Base-by-base conservation (phyloP, 352 stramenopile genomes). In the Globisporangium orthogonon region DNA sequence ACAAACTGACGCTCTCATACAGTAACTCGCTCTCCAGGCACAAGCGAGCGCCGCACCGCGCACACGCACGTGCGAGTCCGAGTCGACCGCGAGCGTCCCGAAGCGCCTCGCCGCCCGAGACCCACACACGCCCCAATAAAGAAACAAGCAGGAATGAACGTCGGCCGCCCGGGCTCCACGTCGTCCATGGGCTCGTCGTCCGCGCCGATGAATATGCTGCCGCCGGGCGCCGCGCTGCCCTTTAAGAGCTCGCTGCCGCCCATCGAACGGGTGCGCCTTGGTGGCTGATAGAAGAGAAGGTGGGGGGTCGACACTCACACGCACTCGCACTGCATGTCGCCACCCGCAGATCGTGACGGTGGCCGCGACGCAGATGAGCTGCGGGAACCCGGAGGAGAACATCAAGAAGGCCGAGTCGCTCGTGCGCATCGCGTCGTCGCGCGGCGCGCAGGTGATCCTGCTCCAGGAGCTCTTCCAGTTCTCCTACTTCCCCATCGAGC, bases 381-480 rank as follows among this genome's bases (percentile, higher is more conserved):
- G 82, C 49, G 73, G 81, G 15, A 91, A 88, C 63, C 79, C 76
- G 14, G 81, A 94, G 53, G 81, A 95, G 51, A 97, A 97, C 59
- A 91, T 96, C 61, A 93, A 91, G 58, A 94, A 94, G 58, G 87
- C 87, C 18, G 87, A 96, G 73, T 89, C 75, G 49, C 74, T 97
- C 46, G 78, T 97, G 56, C 86, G 89, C 54, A 91, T 93, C 45
- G 89, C 89, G 48, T 90, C 86, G 35, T 89, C 80, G 13, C 85
- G 86, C 56, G 88, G 86, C 28, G 86, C 88, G 37, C 83, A 96
- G 59, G 81, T 97, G 40, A 91, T 97, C 60, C 62, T 97, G 52
- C 68, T 97, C 44, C 90, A 97, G 66, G 90, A 97, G 58, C 65
- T 97, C 2, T 97, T 97, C 69, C 74, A 93, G 61, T 91, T 91